Evolutionary conservation across 495 filamentous ascomycete species (phyloP), one percentile per base, ranked within the genome.

Genomic region (Polyplosphaeria fusca): DNA sequence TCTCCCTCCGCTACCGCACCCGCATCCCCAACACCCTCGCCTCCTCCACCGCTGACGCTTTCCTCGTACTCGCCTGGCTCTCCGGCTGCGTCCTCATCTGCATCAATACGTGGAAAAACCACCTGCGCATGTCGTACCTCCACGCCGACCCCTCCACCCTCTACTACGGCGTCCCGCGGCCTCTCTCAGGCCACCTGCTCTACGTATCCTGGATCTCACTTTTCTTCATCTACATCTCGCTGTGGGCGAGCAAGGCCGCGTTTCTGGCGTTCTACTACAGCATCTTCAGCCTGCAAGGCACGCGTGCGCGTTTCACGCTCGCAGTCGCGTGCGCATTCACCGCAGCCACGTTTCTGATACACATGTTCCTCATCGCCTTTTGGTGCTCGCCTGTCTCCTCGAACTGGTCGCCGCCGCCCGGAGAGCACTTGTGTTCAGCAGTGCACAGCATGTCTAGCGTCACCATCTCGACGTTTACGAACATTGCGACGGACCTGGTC

Each of bases 101-200:
- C 44, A 70, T 72, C 32, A 70, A 72, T 43, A 68, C 70, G 12
- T 70, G 68, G 68, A 72, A 70, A 44, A 72, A 69, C 47, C 58
- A 20, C 19, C 52, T 66, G 0, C 67, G 68, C 5, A 42, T 66
- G 20, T 53, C 52, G 39, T 67, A 68, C 52, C 20, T 64, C 32
- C 48, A 66, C 47, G 48, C 56, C 4, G 53, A 55, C 9, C 49
- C 50, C 13, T 25, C 32, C 13, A 56, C 63, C 24, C 56, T 72
- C 37, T 64, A 67, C 49, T 64, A 64, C 55, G 42, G 45, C 22
- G 61, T 64, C 4, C 60, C 57, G 4, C 5, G 48, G 11, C 12
- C 38, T 22, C 57, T 55, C n/a, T 52, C 61, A 27, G 60, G 56
- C 18, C 64, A 67, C 32, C 45, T 67, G 14, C 58, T 67, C 14